Conservation (phyloP, 1,284 basidiomycete genomes). For the Heterobasidion occidentale region DNA sequence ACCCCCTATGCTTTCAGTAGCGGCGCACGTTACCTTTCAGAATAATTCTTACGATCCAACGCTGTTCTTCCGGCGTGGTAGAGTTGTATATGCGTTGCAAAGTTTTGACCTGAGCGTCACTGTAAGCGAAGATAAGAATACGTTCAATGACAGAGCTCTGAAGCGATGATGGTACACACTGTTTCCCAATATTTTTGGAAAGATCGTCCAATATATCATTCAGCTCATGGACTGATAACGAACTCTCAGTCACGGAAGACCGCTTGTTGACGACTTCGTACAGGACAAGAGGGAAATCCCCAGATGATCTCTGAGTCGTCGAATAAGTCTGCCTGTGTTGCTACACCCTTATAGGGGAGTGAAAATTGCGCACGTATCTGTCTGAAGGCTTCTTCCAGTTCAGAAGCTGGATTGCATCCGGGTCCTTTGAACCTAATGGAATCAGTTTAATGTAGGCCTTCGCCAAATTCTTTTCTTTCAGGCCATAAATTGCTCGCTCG, state of each 20-base stretch:
- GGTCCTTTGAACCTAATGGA: conserved; percentile 69
- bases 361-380: conserved; percentile 38
- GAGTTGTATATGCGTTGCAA: conserved; percentile 72
- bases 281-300: conserved; percentile 82
- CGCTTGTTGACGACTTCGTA: conserved; percentile 80
- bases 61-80: conserved; percentile 76
- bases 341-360: not conserved
- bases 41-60: conserved; percentile 90
- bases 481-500: conserved; percentile 81
- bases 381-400: conserved; percentile 88
- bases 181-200: conserved; percentile 58
- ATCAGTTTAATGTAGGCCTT: conserved; percentile 87
- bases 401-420: conserved; percentile 70
- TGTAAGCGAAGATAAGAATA: conserved; percentile 22
- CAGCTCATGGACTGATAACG: conserved; percentile 71
- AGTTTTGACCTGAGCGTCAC: conserved; percentile 67
- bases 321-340: not conserved
- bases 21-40: conserved; percentile 61
- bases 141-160: conserved; percentile 1
- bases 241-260: conserved; percentile 74
- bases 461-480: conserved; percentile 89
- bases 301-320: conserved; percentile 48
- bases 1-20: not conserved
- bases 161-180: conserved; percentile 29
- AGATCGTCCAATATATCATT: conserved; percentile 77